Evolutionary conservation across 371 early-diverging fungal genomes (phyloP), one percentile per base, ranked within the genome.

Genomic region (Haplosporangium sp.): DNA sequence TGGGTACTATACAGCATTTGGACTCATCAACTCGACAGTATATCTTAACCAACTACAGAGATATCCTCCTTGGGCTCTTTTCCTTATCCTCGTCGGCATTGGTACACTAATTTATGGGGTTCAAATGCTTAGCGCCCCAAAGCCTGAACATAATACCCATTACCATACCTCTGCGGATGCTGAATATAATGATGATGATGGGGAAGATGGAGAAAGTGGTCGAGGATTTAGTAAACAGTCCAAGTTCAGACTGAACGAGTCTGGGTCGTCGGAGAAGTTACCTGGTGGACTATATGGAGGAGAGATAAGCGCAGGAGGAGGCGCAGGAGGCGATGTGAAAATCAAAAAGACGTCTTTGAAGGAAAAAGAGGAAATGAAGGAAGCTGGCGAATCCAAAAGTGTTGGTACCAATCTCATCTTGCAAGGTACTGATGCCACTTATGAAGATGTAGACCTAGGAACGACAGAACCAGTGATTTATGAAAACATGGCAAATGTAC

Each of bases 1-100:
- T 68, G 91, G 91, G 38, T 88, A 87, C 15, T 92, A 91, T 69
- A 90, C 91, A 3, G 87, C 90, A 0, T 77, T 92, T 27, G 89
- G 91, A 0, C 74, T 92, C 17, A 84, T 91, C 47, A 92, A 92
- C 67, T 87, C 91, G 2, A 88, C 88, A 67, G 88, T 92, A 27
- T 92, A 91, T 69, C 76, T 91, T 1, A 84, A 91, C 58, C 87
- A 89, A 44, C 72, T 90, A 59, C 84, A 83, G 40, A 76, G 83
- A 38, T 91, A 89, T 65, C 87, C 89, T 20, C 83, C 86, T 8
- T 92, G 91, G 91, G 90, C 86, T 2, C 83, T 90, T 3, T 47
- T 85, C 0, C 71, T 90, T 8, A 86, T 91, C 8, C 83, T 90
- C 60, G 48, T 88, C 6, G 92, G 92, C 7, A 89, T 92, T 10